Base-by-base conservation (phyloP, 1,139 yeast genomes). In the Hemisphaericaspora subhashii region DNA sequence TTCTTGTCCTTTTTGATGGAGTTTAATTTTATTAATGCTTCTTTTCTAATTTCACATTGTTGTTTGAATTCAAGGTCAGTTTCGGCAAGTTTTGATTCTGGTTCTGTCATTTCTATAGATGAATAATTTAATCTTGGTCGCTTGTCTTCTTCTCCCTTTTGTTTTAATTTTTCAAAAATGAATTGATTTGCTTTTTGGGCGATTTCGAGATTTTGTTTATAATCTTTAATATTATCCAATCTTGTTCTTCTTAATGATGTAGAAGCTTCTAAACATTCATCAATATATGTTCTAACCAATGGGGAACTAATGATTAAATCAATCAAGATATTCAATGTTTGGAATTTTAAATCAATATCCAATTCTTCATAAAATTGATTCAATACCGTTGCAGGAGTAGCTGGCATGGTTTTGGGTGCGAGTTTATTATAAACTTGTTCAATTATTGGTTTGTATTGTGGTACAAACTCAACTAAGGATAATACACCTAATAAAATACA, bases 401-500 rank as follows among this genome's bases (percentile, higher is more conserved):
- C 72, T 10, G 71, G 61, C 20, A 68, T 55, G 38, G 71, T 72
- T 10, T 64, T 52, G 0, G 94, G 89, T 0, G 92, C 88, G 37
- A 84, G 59, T 1, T 62, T 55, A 33, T 70, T 70, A 44, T 70
- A 75, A 2, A 79, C 74, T 28, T 66, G 62, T 12, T 62, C 66
- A 40, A 83, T 75, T 5, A 62, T 59, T 0, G 66, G 64, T 22
- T 67, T 56, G 63, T 77, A 84, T 15, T 74, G 72, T 0, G 82
- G 79, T 23, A 82, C 72, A 49, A 79, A 72, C 33, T 81, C 80
- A 9, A 84, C 77, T 37, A 77, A 60, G 1, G 83, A 73, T 22
- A 89, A 68, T 4, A 89, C 69, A 14, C 96, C 96, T 33, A 89
- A 60, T 25, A 89, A 61, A 34, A 85, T 77, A 31, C 83, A 73